Conservation (phyloP, 2,329 filamentous ascomycete genomes). For the Helotiales sp. region DNA sequence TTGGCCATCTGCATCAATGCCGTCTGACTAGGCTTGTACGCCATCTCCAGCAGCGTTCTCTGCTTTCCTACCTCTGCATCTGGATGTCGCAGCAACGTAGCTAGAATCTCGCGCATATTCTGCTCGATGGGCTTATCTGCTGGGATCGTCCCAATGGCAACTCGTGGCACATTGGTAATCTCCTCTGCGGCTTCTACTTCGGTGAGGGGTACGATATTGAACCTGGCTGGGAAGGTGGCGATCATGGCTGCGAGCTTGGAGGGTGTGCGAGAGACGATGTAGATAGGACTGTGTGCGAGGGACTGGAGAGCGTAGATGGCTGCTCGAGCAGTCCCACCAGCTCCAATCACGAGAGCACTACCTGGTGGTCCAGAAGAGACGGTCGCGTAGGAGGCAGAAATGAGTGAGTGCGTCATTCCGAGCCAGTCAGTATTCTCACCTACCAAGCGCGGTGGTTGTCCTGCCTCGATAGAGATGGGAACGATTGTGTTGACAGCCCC, state of each 20-base stretch:
- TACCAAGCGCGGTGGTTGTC: constrained; percentile 56
- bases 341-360: constrained; percentile 82
- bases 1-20: constrained; percentile 83
- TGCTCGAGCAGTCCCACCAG: constrained; percentile 89
- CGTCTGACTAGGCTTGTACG: constrained; percentile 87
- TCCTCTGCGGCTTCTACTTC: constrained; percentile 54
- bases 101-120: constrained; percentile 68
- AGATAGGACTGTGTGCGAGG: constrained; percentile 85
- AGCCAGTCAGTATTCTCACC: constrained; percentile 97
- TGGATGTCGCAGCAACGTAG: constrained; percentile 53
- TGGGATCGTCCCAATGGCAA: constrained; percentile 89
- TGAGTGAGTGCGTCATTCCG: constrained; percentile 83
- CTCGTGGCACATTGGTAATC: constrained; percentile 61
- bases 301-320: constrained; percentile 86
- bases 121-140: constrained; percentile 83
- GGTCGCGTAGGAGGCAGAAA: constrained; percentile 36
- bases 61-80: constrained; percentile 41
- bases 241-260: constrained; percentile 71
- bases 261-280: constrained; percentile 79
- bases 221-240: constrained; percentile 73
- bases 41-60: constrained; percentile 87
- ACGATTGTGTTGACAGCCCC: constrained; percentile 96
- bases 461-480: constrained; percentile 52
- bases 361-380: constrained; percentile 41
- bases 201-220: constrained; percentile 70